These are phyloP conservation scores for Diacronema lutheri DNA, from an alignment of 78 protist genomes.

Conservation along the genomic window DNA sequence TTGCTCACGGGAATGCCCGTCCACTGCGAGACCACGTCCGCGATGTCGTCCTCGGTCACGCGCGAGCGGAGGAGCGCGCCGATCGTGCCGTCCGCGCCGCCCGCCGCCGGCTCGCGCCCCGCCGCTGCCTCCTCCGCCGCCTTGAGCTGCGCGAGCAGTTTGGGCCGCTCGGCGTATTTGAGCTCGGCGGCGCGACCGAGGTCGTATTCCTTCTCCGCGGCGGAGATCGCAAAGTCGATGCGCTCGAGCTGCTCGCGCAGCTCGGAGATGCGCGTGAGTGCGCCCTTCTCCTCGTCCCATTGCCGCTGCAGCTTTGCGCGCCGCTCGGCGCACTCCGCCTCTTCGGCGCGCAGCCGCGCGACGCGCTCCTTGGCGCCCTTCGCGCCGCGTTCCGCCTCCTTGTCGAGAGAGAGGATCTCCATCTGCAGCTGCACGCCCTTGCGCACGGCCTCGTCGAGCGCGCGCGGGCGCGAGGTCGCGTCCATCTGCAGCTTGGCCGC, in stretches of 20 bases:
- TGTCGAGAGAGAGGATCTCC: conserved; percentile 14
- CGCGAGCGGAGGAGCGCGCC: conserved; percentile 28
- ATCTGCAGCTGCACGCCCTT: conserved; percentile 29
- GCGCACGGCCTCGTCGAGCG: background rate
- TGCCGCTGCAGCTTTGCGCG: background rate
- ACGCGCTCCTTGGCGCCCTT: conserved; percentile 11
- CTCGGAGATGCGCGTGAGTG: background rate
- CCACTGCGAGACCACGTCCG: conserved; percentile 56
- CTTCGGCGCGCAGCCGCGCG: conserved; percentile 73
- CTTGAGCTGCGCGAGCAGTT: background rate
- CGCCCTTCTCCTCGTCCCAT: conserved; percentile 24
- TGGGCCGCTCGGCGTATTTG: conserved; percentile 33
- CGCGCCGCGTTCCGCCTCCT: background rate
- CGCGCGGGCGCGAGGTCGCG: background rate
- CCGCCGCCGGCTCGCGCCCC: background rate
- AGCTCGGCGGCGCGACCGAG: conserved; percentile 29
- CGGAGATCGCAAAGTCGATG: background rate
- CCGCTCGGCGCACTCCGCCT: background rate
- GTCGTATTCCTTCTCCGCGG: conserved; percentile 32
- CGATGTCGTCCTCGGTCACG: conserved; percentile 36
- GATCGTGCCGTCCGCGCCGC: background rate
- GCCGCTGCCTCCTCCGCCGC: background rate
- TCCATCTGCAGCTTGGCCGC: background rate
- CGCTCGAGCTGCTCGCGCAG: conserved; percentile 5
- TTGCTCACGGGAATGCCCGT: conserved; percentile 43